Base-by-base conservation (phyloP, 2,329 filamentous ascomycete genomes). In the Fusarium sacchari region DNA sequence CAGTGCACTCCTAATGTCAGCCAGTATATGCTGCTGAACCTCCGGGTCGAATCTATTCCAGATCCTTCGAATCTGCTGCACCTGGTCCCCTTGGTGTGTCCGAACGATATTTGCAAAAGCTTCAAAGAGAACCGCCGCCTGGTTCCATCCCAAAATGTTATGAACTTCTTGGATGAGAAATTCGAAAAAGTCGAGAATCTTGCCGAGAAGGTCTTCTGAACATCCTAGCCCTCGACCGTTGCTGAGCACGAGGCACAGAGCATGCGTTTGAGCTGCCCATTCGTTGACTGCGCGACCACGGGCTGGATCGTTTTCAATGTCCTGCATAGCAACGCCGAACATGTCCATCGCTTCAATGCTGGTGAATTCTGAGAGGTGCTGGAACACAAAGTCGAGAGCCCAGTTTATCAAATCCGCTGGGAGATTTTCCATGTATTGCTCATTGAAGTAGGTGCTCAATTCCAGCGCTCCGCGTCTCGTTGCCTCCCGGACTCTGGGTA, bases 211-310 rank as follows among this genome's bases (percentile, higher is more conserved):
- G 32, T 37, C 53, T 6, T 74, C 64, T 22, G 79, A 79, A 50
- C 79, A 81, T 12, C 79, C 79, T 5, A 81, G 60, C 7, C 75
- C 76, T 20, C 56, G 59, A 37, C 75, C 72, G 32, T 78, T 74
- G 39, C 79, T 76, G 14, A 81, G 73, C 13, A 80, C 66, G 22
- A 79, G 67, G 60, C 77, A 80, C 22, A 81, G 28, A 34, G 69
- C 72, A 56, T 76, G 67, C 50, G 75, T 64, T 37, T 58, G 71
- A 10, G 47, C 44, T 3, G 62, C 69, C 77, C 75, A 78, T 2
- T 50, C 49, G 11, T 37, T 60, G 7, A 76, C 60, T 20, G 44
- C 52, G 12, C 39, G 36, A 37, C 32, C 32, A 20, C 59, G 57
- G 34, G 46, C 37, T 20, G 60, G 34, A 14, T 49, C 50, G 14